Evolutionary conservation across 106 monocot genomes (phyloP), one percentile per base, ranked within the genome.

Genomic region (Platanthera guangdongensis): DNA sequence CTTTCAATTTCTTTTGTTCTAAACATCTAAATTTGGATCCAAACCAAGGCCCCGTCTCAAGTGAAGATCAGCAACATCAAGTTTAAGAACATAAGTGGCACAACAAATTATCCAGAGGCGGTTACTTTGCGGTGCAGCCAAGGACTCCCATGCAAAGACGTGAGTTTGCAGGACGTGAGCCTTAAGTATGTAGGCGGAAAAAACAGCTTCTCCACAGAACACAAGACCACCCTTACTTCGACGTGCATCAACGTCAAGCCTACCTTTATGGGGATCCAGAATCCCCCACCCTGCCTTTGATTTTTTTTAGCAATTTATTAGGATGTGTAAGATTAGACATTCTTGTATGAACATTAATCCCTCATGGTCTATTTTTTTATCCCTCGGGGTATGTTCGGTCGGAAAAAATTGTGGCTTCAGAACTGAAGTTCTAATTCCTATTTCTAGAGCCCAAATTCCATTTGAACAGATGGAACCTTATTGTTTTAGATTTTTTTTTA

Each of bases 71-170:
- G 77, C 64, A 78, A 89, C 77, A 83, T 95, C 50, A 55, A 12
- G 1, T 90, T 86, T 81, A 90, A 68, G 73, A 78, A 88, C 84
- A 86, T 95, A 8, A 82, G 84, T 39, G 94, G 94, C 19, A 92
- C 87, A 9, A 78, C 92, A 1, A 22, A 76, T 8, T 78, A 84
- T 3, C 78, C 87, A 9, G 79, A 79, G 22, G 90, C 94, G 4
- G 85, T 94, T 32, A 79, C 52, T 4, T 81, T 93, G 8, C 48
- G 57, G 5, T 93, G 93, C 74, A 92, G 92, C 77, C 73, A 71
- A 52, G 78, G 77, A 21, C 32, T 80, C 47, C 90, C 93, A 3
- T 93, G 93, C 75, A 63, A 86, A 62, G 77, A 81, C 11, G 77
- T 93, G 3, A 80, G 45, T 9, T 73, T 90, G 1, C 76, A 78